These are phyloP conservation scores for Quillaja saponaria DNA, from an alignment of 306 rosid genomes.

Conservation along the genomic window DNA sequence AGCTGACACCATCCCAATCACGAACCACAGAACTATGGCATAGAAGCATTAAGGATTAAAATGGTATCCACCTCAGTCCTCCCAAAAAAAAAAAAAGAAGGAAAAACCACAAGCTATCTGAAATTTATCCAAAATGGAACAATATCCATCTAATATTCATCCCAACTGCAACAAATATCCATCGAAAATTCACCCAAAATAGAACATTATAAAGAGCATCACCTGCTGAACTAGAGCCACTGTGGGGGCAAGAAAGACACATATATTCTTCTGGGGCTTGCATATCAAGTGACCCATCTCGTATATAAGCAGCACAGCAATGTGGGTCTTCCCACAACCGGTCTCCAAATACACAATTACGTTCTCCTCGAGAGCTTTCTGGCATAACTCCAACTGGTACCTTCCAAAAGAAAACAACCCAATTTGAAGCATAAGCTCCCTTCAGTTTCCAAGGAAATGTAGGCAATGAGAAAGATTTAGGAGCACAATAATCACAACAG, in stretches of 20 bases:
- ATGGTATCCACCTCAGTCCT: too few species aligned
- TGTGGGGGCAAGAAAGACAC: slow-evolving; percentile 91
- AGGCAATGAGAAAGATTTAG: slow-evolving; percentile 2
- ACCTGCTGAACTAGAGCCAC: slow-evolving; percentile 95
- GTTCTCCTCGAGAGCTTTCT: slow-evolving; percentile 86
- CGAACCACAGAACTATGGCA: too few species aligned
- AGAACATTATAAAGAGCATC: slow-evolving; percentile 27
- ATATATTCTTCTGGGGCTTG: slow-evolving; percentile 64
- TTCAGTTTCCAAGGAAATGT: not conserved
- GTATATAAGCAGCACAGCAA: slow-evolving; percentile 76
- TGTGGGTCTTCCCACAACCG: slow-evolving; percentile 96
- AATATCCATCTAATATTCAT: too few species aligned
- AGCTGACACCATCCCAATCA: too few species aligned
- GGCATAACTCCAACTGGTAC: slow-evolving; percentile 81
- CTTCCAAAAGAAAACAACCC: slow-evolving; percentile 39
- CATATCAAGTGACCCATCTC: slow-evolving; percentile 69
- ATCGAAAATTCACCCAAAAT: not conserved
- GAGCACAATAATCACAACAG: slow-evolving; percentile 14
- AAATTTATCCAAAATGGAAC: too few species aligned
- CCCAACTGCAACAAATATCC: too few species aligned
- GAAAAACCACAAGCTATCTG: too few species aligned
- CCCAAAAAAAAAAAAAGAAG: too few species aligned
- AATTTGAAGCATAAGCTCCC: slow-evolving; percentile 20
- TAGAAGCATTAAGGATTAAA: too few species aligned
- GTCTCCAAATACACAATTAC: slow-evolving; percentile 85